Conservation (phyloP, 768 basidiomycete genomes). For the Candolleomyces eurysporus region DNA sequence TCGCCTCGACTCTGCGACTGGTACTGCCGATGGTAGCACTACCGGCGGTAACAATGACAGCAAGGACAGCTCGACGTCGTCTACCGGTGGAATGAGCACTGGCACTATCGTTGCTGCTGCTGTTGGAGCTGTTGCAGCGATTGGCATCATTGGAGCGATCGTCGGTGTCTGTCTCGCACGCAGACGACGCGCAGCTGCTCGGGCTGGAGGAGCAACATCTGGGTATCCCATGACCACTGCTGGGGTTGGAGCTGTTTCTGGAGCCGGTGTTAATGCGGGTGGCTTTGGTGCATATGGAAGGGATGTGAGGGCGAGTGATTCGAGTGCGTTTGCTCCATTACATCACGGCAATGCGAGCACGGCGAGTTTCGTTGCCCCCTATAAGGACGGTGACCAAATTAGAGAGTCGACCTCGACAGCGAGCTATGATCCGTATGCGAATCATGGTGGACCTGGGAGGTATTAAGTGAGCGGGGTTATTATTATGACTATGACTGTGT, state of each 20-base stretch:
- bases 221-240: not conserved
- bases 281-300: not conserved
- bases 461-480: not conserved
- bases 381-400: constrained; percentile 27
- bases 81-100: constrained; percentile 27
- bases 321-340: constrained; percentile 71
- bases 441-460: not conserved
- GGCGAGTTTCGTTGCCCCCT: constrained; percentile 40
- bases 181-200: constrained; percentile 38
- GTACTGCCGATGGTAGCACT: constrained; percentile 19
- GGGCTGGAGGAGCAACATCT: constrained; percentile 14
- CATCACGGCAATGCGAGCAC: constrained; percentile 63
- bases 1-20: constrained; percentile 42
- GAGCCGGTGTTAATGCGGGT: not conserved
- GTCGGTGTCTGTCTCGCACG: constrained; percentile 48
- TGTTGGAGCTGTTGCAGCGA: constrained; percentile 50
- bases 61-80: constrained; percentile 1
- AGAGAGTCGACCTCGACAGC: constrained; percentile 25
- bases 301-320: constrained; percentile 48
- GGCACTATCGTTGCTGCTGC: constrained; percentile 48
- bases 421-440: constrained; percentile 4
- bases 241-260: not conserved
- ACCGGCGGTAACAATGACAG: constrained; percentile 3
- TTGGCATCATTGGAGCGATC: constrained; percentile 40
- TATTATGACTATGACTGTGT: not conserved